Base-by-base conservation (phyloP, 116 monocot species). In the Papilionanthe hybrid region DNA sequence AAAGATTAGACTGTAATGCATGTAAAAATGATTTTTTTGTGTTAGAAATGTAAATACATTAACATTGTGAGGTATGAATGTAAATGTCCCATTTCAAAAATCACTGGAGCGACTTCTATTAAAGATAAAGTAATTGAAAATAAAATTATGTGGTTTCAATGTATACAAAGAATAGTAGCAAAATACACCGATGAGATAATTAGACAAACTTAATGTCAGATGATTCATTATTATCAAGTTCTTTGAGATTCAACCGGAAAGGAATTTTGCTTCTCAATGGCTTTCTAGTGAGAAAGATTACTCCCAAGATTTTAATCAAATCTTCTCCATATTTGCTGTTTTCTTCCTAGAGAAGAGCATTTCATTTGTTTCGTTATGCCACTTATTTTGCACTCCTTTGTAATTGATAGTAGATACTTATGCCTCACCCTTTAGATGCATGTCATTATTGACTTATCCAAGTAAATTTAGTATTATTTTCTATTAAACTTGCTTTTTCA, bases 41-140 rank as follows among this genome's bases (percentile, higher is more conserved):
- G 1, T 37, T 37, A 37, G 37, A 37, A 37, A 37, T 37, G 37
- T 37, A 37, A 37, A 37, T 37, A 37, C 3, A 37, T 2, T 37
- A 37, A 37, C 37, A 37, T 37, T 37, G 37, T 37, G 37, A 0
- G 37, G 37, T 37, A 37, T 4, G 4, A 37, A 37, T 37, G 37
- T 37, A 37, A 37, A 37, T 37, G 37, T 37, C 37, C 20, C 8
- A 60, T 23, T 60, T 22, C 22, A 22, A 8, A n/a, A 65, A 65
- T 3, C 1, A 27, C 27, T 65, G 65, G 8, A 65, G 10, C 27
- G 65, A 65, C 25, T 27, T 9, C 65, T 65, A 65, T 65, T 23
- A 25, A 65, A 65, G 65, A 65, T 65, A 65, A 65, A 27, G 65
- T 28, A 27, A 65, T 65, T 65, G 65, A 65, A 63, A 63, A 63